These are phyloP conservation scores for Acanthochlamys bracteata DNA, from an alignment of 106 monocot genomes.

Conservation along the genomic window DNA sequence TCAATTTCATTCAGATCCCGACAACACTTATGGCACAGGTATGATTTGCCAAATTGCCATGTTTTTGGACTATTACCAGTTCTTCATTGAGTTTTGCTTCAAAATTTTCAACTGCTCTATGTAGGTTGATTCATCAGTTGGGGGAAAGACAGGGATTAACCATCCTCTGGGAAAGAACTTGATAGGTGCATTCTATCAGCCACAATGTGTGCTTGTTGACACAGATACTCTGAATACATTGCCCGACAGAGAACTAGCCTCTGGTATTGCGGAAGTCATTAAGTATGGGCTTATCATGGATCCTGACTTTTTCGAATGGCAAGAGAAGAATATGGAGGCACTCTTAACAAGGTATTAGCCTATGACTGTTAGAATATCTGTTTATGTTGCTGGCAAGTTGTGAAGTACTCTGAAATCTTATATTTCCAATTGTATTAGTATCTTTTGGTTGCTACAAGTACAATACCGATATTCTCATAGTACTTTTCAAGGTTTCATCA, in stretches of 20 bases:
- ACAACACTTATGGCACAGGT: conserved; percentile 99
- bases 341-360: conserved; percentile 59
- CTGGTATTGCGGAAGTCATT: conserved; percentile 88
- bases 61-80: neutral
- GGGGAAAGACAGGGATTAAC: conserved; percentile 98
- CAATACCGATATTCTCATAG: too few relatives aligned
- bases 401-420: too few relatives aligned
- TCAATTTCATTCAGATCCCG: conserved; percentile 97
- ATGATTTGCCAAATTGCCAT: neutral
- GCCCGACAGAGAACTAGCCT: conserved; percentile 82
- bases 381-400: neutral
- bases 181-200: conserved; percentile 98
- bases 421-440: too few relatives aligned
- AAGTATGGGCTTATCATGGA: conserved; percentile 98
- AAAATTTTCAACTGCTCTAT: neutral
- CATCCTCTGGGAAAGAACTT: conserved; percentile 92
- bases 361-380: neutral
- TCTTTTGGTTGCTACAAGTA: too few relatives aligned
- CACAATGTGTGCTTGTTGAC: conserved; percentile 90
- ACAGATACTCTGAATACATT: conserved; percentile 90
- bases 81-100: neutral
- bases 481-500: too few relatives aligned
- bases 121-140: conserved; percentile 99
- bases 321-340: conserved; percentile 92
- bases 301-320: conserved; percentile 93